These are phyloP conservation scores for Aspergillus uvarum DNA, from an alignment of 2,329 filamentous ascomycete species.

Conservation along the genomic window DNA sequence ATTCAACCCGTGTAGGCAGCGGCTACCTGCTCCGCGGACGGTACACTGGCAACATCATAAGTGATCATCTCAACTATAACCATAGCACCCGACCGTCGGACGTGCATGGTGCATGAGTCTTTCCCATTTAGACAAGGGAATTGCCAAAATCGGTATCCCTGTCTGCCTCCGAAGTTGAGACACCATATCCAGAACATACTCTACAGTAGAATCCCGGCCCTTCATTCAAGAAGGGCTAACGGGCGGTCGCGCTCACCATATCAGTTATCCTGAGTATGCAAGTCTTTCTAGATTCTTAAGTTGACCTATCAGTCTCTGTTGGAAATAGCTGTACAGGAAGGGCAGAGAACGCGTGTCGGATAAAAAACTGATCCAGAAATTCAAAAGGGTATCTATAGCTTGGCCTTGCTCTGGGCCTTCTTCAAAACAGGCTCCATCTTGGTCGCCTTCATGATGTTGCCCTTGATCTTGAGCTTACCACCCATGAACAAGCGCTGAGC, in stretches of 20 bases:
- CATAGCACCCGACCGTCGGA: too few relatives aligned
- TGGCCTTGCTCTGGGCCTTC: slow-evolving; percentile 80
- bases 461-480: slow-evolving; percentile 98
- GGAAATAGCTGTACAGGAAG: not conserved
- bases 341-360: not conserved
- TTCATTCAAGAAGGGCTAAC: not conserved
- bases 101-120: too few relatives aligned
- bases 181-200: not conserved
- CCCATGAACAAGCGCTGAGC: slow-evolving; percentile 95
- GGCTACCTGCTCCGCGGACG: too few relatives aligned
- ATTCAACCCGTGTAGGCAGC: too few relatives aligned
- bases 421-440: slow-evolving; percentile 92
- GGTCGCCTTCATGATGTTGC: slow-evolving; percentile 96
- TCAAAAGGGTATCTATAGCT: slow-evolving; percentile 61
- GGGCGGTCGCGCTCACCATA: not conserved
- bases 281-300: not conserved
- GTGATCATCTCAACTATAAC: too few relatives aligned
- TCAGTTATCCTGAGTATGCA: not conserved
- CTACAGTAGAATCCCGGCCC: not conserved
- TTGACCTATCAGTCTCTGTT: not conserved
- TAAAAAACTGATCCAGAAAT: not conserved
- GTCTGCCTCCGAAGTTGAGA: not conserved
- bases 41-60: too few relatives aligned
- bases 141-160: not conserved
- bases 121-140: too few relatives aligned